phyloP scores from a whole-genome alignment of 768 basidiomycete genomes.

The Pleurotus pulmonarius region DNA sequence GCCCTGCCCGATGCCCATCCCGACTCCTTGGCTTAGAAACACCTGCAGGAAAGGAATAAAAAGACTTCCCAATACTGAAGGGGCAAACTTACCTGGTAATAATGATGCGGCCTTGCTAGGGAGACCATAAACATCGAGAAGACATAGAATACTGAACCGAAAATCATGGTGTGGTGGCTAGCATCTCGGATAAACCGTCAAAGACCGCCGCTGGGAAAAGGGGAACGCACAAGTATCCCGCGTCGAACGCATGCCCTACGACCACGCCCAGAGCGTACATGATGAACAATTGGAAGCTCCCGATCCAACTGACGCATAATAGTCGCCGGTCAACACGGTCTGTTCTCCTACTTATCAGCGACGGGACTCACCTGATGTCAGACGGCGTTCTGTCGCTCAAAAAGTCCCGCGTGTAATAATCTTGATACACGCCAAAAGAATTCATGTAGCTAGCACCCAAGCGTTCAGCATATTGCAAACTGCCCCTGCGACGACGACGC shows the following conservation, averaged over 20 bases:
- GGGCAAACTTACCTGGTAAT: slow-evolving; percentile 23
- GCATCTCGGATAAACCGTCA: neutral
- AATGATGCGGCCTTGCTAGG: slow-evolving; percentile 28
- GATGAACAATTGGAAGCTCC: slow-evolving; percentile 33
- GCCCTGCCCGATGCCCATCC: slow-evolving; percentile 29
- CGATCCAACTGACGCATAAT: slow-evolving; percentile 20
- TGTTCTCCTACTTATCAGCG: neutral
- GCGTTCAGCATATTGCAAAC: neutral
- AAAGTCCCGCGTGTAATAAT: slow-evolving; percentile 40
- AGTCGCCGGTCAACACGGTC: too few relatives aligned
- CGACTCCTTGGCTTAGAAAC: slow-evolving; percentile 34
- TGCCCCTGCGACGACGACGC: too few relatives aligned
- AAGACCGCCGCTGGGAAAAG: neutral
- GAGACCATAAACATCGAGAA: slow-evolving; percentile 36
- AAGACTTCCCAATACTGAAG: neutral
- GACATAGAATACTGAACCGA: slow-evolving; percentile 35
- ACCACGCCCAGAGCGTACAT: slow-evolving; percentile 22
- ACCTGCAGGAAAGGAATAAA: slow-evolving; percentile 13
- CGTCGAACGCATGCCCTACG: slow-evolving; percentile 25
- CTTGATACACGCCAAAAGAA: slow-evolving; percentile 46
- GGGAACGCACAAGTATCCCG: slow-evolving; percentile 21
- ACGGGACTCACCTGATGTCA: slow-evolving; percentile 34
- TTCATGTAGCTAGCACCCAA: slow-evolving; percentile 37
- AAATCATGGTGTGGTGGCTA: slow-evolving; percentile 33
- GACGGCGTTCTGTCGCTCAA: slow-evolving; percentile 35